Percentiles rank a stretch among this genome's conserved stretches.
Evolutionary conservation across 176 grass and related monocot genomes (phyloP).

Genomic region (Avena sativa): DNA sequence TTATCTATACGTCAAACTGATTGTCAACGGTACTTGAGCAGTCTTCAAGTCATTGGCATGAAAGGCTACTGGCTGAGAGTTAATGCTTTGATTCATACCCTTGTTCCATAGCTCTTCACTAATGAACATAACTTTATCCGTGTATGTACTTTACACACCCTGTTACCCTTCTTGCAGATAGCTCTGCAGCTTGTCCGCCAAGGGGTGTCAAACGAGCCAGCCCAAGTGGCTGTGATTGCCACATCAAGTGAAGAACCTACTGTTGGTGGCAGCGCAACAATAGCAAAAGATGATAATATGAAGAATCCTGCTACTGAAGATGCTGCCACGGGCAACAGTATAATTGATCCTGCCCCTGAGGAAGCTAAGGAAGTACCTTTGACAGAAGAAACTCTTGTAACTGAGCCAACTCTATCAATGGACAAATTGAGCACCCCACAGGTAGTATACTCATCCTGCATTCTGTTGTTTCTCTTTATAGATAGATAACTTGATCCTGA

Average conservation of each 20-base stretch:
- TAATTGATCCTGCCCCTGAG: conserved; percentile 36
- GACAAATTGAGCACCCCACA: conserved; percentile 36
- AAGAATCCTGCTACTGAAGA: conserved; percentile 54
- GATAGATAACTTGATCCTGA: conserved; percentile 32
- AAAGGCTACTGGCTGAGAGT: conserved; percentile 28
- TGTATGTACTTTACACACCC: conserved; percentile 24
- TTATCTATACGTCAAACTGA: not conserved
- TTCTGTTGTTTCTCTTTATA: not conserved
- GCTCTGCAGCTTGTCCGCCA: conserved; percentile 85
- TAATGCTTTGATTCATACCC: conserved; percentile 20
- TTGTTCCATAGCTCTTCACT: not conserved
- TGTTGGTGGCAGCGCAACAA: conserved; percentile 28
- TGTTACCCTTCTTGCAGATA: conserved; percentile 58
- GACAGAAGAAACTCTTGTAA: conserved; percentile 22
- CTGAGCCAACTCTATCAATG: not conserved
- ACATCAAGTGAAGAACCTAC: conserved; percentile 45
- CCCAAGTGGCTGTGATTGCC: conserved; percentile 43
- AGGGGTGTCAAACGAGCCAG: conserved; percentile 63
- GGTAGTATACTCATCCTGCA: conserved; percentile 36
- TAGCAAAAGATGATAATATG: conserved; percentile 41
- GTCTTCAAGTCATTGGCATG: conserved; percentile 27
- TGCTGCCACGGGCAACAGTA: not conserved
- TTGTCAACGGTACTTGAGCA: conserved; percentile 17
- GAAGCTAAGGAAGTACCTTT: conserved; percentile 44
- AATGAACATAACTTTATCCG: conserved; percentile 25